Conservation (phyloP, 116 monocot species). For the Dioscorea cayenensis region DNA sequence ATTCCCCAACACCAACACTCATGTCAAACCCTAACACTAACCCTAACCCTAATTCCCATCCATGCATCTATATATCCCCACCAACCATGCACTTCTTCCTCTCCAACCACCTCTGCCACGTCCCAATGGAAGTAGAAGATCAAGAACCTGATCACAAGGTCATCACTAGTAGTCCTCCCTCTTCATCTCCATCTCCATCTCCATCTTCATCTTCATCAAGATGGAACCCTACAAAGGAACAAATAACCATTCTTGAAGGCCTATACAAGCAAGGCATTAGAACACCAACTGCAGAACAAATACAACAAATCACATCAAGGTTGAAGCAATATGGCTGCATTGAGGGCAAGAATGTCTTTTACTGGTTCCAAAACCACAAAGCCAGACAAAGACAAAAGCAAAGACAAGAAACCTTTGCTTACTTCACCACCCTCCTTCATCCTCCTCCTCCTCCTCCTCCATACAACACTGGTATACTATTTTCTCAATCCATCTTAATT, state of each 20-base stretch:
- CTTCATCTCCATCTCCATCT: background rate
- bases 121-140: background rate
- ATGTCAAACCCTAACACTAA: background rate
- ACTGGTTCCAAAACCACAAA: slow-evolving; percentile 98
- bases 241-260: slow-evolving; percentile 62
- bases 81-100: background rate
- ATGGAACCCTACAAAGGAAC: slow-evolving; percentile 89
- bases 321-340: slow-evolving; percentile 57
- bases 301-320: slow-evolving; percentile 69
- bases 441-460: slow-evolving; percentile 6
- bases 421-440: slow-evolving; percentile 31
- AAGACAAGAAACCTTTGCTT: slow-evolving; percentile 52
- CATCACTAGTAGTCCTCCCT: background rate
- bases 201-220: slow-evolving; percentile 5
- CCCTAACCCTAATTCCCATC: background rate
- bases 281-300: slow-evolving; percentile 82
- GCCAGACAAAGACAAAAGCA: slow-evolving; percentile 69
- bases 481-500: background rate
- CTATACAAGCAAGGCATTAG: slow-evolving; percentile 62
- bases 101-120: background rate
- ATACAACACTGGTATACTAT: background rate
- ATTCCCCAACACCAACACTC: background rate
- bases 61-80: background rate
- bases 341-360: slow-evolving; percentile 94
- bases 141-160: background rate